Evolutionary conservation across 345 rosid genomes (phyloP).

Genomic region (Durio zibethinus): DNA sequence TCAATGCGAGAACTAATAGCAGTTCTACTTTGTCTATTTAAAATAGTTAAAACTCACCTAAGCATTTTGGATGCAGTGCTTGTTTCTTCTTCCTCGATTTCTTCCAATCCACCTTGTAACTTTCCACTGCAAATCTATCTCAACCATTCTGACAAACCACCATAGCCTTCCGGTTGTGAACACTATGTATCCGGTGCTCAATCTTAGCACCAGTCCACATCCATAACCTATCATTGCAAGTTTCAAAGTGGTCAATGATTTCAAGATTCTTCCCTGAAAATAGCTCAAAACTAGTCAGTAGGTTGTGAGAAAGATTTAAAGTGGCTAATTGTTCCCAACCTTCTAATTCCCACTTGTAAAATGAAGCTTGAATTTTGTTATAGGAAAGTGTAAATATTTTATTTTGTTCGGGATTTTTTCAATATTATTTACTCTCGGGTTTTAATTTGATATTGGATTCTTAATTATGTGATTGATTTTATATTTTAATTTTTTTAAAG

Average conservation of each 20-base stretch:
- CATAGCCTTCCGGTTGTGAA: not conserved
- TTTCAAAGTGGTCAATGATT: not conserved
- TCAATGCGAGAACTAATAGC: not conserved
- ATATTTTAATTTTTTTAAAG: too few relatives aligned
- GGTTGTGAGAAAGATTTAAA: slow-evolving; percentile 1
- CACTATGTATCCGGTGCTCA: not conserved
- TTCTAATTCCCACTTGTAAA: too few relatives aligned
- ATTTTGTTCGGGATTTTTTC: too few relatives aligned
- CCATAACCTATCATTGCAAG: not conserved
- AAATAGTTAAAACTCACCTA: not conserved
- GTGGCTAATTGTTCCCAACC: too few relatives aligned
- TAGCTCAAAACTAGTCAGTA: not conserved
- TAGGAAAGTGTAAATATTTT: too few relatives aligned
- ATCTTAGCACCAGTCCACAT: not conserved
- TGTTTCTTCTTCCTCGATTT: not conserved
- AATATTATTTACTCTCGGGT: too few relatives aligned
- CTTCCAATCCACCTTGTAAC: not conserved
- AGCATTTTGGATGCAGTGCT: not conserved
- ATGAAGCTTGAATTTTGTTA: too few relatives aligned
- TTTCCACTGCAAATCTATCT: not conserved
- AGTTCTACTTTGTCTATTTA: not conserved
- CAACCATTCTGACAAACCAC: not conserved
- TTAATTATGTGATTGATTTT: too few relatives aligned
- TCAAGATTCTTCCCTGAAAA: not conserved
- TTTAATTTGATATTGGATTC: too few relatives aligned